Evolutionary conservation across 441 rosid genomes (phyloP).

Genomic region (Erodium moschatum): DNA sequence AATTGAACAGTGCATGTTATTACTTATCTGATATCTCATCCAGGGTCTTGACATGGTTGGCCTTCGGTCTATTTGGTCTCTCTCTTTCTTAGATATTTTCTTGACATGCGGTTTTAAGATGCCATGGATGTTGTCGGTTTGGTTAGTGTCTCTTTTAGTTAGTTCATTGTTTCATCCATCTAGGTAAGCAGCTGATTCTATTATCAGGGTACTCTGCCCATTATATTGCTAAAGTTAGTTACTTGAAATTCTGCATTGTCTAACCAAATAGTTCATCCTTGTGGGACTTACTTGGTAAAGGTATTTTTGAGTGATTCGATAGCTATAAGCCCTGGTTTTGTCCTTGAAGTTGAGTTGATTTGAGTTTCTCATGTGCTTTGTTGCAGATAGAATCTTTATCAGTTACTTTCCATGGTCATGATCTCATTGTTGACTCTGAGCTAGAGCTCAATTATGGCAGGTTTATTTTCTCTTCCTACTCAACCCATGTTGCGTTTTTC

Average conservation of each 20-base stretch:
- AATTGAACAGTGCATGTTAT: no score
- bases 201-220: not conserved
- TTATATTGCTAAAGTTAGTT: not conserved
- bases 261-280: not conserved
- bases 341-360: not conserved
- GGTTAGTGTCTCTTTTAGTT: not conserved
- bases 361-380: not conserved
- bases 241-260: not conserved
- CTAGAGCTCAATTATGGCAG: constrained; percentile 96
- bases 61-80: no score
- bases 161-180: not conserved
- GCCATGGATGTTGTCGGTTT: no score
- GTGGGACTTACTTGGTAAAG: not conserved
- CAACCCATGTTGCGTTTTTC: not conserved
- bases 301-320: not conserved
- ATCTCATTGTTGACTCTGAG: constrained; percentile 76
- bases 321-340: not conserved
- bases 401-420: constrained; percentile 90
- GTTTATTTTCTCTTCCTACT: constrained; percentile 22
- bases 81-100: no score
- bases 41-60: no score
- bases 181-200: not conserved
- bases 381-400: constrained; percentile 89
- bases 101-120: no score
- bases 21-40: no score